Percentiles rank a stretch among this genome's conserved stretches.
Evolutionary conservation across 176 grass and related monocot species (phyloP).

Genomic region (Poa pratensis): DNA sequence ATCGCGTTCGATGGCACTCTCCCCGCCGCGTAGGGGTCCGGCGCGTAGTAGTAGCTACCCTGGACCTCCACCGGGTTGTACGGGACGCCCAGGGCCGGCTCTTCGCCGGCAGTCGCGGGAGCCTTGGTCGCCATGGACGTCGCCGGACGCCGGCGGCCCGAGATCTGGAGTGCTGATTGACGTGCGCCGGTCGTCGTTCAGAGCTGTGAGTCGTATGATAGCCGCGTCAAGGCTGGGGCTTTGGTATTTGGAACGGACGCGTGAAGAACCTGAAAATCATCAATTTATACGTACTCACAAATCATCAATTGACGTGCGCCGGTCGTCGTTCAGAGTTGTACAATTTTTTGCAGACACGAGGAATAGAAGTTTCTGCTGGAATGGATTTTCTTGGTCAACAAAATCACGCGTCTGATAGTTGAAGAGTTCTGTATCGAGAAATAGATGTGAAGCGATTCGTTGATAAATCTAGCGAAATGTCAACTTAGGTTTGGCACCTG

Average conservation of each 20-base stretch:
- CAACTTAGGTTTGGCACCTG: no score
- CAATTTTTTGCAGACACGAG: constrained; percentile 53
- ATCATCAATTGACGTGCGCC: no score
- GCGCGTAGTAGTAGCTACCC: constrained; percentile 60
- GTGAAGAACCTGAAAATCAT: no score
- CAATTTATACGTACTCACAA: no score
- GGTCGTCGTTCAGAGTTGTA: no score
- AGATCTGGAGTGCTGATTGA: neutral
- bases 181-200: neutral
- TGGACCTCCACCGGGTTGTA: constrained; percentile 46
- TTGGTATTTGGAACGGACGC: no score
- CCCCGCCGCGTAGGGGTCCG: constrained; percentile 76
- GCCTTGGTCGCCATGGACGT: constrained; percentile 52
- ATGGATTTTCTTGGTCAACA: constrained; percentile 84
- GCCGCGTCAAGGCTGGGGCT: no score
- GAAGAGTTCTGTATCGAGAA: neutral
- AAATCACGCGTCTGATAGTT: constrained; percentile 36
- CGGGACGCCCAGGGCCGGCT: constrained; percentile 69
- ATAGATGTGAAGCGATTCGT: neutral
- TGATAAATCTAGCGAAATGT: neutral
- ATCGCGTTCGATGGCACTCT: constrained; percentile 87
- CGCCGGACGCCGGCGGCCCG: constrained; percentile 35
- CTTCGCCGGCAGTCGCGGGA: constrained; percentile 7
- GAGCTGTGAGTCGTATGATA: neutral
- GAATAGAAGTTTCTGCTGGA: constrained; percentile 75